Conservation (phyloP, 1,284 basidiomycete species). For the Tilletia horrida region DNA sequence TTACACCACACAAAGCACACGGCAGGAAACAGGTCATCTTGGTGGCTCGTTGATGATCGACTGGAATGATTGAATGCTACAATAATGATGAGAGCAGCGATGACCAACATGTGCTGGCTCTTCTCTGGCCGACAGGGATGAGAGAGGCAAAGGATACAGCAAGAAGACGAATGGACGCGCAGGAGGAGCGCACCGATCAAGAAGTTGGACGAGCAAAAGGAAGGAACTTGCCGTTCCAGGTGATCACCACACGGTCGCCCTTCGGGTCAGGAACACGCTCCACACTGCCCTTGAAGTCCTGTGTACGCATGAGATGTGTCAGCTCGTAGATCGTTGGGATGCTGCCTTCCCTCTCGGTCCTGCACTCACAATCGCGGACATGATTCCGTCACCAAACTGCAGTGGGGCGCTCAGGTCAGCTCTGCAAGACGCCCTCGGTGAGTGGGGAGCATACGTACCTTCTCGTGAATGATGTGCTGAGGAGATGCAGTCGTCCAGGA, state of each 20-base stretch:
- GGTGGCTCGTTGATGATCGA: no score
- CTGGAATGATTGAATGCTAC: no score
- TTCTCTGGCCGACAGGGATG: no score
- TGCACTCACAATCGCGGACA: constrained; percentile 37
- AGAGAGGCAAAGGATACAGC: no score
- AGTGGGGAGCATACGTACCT: constrained; percentile 17
- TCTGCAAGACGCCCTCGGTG: no score
- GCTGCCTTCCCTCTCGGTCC: neutral
- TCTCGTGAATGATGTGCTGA: constrained; percentile 50
- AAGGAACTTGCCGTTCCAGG: constrained; percentile 43
- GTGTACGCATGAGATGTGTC: neutral
- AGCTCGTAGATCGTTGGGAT: neutral
- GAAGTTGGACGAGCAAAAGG: constrained; percentile 1
- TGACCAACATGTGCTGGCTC: no score
- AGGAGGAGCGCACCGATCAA: no score
- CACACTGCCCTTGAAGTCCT: constrained; percentile 46
- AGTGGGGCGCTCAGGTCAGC: no score
- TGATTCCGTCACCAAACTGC: constrained; percentile 42
- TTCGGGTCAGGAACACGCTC: constrained; percentile 39
- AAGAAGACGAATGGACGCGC: no score
- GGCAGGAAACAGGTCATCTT: no score
- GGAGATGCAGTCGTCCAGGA: constrained; percentile 27
- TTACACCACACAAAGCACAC: no score
- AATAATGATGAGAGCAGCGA: no score
- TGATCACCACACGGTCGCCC: constrained; percentile 50